A percentile compares a stretch with the other conserved stretches of the same genome.
Evolutionary conservation across 176 grass and related monocot species (phyloP).

Genomic region (Ampelocalamus luodianensis): DNA sequence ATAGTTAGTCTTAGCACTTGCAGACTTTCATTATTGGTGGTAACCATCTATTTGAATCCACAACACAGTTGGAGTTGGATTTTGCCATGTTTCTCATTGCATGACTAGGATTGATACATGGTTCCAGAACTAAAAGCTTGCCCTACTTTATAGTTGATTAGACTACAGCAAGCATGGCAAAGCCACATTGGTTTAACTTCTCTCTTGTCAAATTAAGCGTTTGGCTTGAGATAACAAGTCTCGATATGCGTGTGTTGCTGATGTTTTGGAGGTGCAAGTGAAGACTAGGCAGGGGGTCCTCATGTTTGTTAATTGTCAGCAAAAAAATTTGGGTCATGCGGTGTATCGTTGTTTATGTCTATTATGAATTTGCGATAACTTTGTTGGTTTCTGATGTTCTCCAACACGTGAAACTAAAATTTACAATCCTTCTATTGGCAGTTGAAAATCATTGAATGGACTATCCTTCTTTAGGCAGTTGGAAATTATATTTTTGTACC

Average conservation of each 20-base stretch:
- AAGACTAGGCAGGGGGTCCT: constrained; percentile 16
- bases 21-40: constrained; percentile 10
- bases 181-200: not conserved
- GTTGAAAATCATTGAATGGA: constrained; percentile 8
- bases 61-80: not conserved
- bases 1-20: not conserved
- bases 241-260: not conserved
- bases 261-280: constrained; percentile 5
- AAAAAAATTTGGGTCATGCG: constrained; percentile 35
- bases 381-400: constrained; percentile 29
- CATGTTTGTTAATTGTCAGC: not conserved
- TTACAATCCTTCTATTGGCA: constrained; percentile 14
- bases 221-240: constrained; percentile 3
- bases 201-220: constrained; percentile 20
- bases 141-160: constrained; percentile 10
- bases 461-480: constrained; percentile 12
- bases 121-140: not conserved
- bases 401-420: not conserved
- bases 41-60: constrained; percentile 24
- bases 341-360: constrained; percentile 3
- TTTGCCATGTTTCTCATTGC: constrained; percentile 12
- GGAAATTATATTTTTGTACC: constrained; percentile 10
- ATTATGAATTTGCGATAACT: not conserved
- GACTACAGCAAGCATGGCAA: constrained; percentile 16
- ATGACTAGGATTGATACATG: constrained; percentile 16